Evolutionary conservation across 1,139 yeast genomes (phyloP).

Genomic region (Kluyveromyces sp.): DNA sequence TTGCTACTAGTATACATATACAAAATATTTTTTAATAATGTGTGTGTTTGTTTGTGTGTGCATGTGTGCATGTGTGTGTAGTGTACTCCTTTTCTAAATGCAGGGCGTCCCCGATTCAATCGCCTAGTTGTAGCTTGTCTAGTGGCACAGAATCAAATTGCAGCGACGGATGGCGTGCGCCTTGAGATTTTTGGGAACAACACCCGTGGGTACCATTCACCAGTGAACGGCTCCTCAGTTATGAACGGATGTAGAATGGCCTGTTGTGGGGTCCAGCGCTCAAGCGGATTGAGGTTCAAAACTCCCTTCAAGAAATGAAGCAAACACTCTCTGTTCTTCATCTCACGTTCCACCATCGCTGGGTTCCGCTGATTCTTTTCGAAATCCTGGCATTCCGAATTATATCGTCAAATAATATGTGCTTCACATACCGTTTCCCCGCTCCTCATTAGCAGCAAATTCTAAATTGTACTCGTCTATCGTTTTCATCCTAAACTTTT

Average conservation of each 20-base stretch:
- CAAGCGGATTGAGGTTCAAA: constrained; percentile 79
- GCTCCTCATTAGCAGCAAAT: constrained; percentile 55
- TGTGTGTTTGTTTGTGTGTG: no score
- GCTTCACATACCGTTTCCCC: constrained; percentile 76
- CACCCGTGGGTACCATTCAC: constrained; percentile 42
- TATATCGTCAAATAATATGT: constrained; percentile 64
- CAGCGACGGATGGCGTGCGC: constrained; percentile 11
- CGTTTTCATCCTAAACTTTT: constrained; percentile 43
- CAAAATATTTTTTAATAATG: no score
- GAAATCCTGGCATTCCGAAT: constrained; percentile 71
- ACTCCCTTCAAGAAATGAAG: constrained; percentile 74
- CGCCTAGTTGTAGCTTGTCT: constrained; percentile 9
- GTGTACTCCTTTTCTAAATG: background rate
- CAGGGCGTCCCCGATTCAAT: background rate
- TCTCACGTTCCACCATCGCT: constrained; percentile 58
- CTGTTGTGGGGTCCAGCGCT: constrained; percentile 95
- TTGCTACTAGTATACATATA: no score
- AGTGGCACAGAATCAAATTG: constrained; percentile 15
- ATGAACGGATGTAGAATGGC: constrained; percentile 90
- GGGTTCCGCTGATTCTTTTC: constrained; percentile 57
- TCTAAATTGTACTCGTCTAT: constrained; percentile 55
- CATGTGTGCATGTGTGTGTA: background rate
- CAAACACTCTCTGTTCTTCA: constrained; percentile 61
- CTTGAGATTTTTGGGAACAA: constrained; percentile 12
- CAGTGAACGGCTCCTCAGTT: constrained; percentile 41